Percentiles rank a stretch among this genome's conserved stretches.
phyloP scores from a whole-genome alignment of 2,329 filamentous ascomycete species.

The Arthrocladium fulminans region DNA sequence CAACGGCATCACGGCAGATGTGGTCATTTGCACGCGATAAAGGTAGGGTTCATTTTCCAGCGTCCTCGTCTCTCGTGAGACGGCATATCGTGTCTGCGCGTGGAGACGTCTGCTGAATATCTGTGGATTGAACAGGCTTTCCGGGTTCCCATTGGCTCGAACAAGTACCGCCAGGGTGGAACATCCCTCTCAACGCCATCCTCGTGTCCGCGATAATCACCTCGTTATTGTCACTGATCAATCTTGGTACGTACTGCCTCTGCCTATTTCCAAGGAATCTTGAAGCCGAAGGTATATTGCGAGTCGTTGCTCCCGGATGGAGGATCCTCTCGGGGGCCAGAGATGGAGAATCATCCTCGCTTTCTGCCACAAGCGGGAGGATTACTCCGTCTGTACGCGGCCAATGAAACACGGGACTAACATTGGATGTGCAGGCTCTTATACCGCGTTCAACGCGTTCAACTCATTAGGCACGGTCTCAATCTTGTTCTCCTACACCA shows the following conservation, averaged over 20 bases:
- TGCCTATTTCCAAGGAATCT: conserved; percentile 23
- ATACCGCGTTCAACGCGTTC: no score
- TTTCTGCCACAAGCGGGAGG: conserved; percentile 27
- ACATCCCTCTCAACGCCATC: conserved; percentile 31
- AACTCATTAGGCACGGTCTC: no score
- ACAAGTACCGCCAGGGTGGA: conserved; percentile 17
- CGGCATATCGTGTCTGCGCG: background rate
- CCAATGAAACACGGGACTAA: conserved; percentile 22
- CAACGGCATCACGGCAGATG: conserved; percentile 49
- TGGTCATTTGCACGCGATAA: conserved; percentile 45
- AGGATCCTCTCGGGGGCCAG: background rate
- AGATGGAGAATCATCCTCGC: conserved; percentile 23
- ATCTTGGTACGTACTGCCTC: conserved; percentile 29
- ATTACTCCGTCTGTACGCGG: conserved; percentile 18
- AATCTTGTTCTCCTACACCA: no score
- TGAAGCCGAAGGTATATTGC: conserved; percentile 24
- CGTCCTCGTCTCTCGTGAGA: background rate
- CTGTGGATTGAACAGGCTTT: conserved; percentile 7
- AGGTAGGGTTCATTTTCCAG: conserved; percentile 20
- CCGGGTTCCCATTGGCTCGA: conserved; percentile 10
- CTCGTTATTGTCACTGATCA: conserved; percentile 32
- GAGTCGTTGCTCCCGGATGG: background rate
- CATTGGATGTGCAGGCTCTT: conserved; percentile 12
- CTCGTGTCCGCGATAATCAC: conserved; percentile 38
- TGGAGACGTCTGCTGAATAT: background rate